A percentile compares a stretch with the other conserved stretches of the same genome.
phyloP scores from a whole-genome alignment of 1,284 basidiomycete species.

The Puccinia triticina region DNA sequence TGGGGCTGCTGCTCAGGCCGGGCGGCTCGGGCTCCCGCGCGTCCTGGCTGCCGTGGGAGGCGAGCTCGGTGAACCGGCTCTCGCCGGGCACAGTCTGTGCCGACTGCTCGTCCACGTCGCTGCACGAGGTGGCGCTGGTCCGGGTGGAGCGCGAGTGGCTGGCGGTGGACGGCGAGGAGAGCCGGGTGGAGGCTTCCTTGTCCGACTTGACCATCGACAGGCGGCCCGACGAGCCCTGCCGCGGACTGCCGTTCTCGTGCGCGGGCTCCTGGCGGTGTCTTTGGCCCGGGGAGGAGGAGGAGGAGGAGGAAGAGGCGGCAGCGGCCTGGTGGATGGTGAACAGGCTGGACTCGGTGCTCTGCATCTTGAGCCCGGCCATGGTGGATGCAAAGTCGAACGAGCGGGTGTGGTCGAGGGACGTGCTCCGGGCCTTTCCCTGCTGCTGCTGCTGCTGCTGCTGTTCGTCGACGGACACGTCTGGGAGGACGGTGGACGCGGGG shows the following conservation, averaged over 20 bases:
- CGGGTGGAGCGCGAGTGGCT: neutral
- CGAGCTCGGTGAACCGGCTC: conserved; percentile 16
- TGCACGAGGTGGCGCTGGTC: conserved; percentile 22
- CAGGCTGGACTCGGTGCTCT: conserved; percentile 18
- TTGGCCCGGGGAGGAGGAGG: too few relatives aligned
- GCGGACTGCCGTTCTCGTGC: too few relatives aligned
- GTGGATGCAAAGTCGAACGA: neutral
- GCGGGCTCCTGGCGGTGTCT: too few relatives aligned
- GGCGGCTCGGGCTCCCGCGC: neutral
- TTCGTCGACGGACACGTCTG: conserved; percentile 7
- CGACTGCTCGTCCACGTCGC: neutral
- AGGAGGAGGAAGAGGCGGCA: too few relatives aligned
- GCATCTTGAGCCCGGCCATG: neutral
- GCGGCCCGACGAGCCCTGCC: too few relatives aligned
- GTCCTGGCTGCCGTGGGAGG: too few relatives aligned
- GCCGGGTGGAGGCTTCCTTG: conserved; percentile 2
- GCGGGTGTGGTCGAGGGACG: conserved; percentile 35
- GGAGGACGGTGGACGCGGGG: too few relatives aligned
- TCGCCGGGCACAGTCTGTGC: neutral
- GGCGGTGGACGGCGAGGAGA: conserved; percentile 27
- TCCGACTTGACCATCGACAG: neutral
- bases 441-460: neutral
- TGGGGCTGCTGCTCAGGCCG: neutral
- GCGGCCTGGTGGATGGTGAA: conserved; percentile 32
- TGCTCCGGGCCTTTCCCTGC: conserved; percentile 24